Conservation (phyloP, 1,139 yeast genomes). For the Lodderomyces margitis region DNA sequence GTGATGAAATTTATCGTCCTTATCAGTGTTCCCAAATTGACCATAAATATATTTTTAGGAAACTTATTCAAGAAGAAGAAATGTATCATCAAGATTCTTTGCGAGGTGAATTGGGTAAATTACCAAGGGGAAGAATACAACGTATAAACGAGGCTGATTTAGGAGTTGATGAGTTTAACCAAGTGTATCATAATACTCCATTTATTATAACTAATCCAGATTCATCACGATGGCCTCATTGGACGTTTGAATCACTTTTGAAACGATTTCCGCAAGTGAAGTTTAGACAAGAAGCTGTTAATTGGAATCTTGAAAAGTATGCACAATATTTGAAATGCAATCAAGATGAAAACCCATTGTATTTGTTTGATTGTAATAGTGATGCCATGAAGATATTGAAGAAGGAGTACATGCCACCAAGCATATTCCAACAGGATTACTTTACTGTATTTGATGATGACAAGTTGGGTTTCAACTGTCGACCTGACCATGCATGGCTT, state of each 20-base stretch:
- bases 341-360: conserved; percentile 78
- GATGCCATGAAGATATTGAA: conserved; percentile 58
- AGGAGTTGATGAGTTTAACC: conserved; percentile 44
- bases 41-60: conserved; percentile 47
- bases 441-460: conserved; percentile 39
- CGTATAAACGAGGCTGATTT: conserved; percentile 46
- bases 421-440: conserved; percentile 50
- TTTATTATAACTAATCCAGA: conserved; percentile 55
- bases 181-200: conserved; percentile 53
- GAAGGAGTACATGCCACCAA: conserved; percentile 55
- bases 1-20: conserved; percentile 72
- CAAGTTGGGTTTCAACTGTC: conserved; percentile 35
- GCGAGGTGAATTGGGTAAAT: conserved; percentile 17
- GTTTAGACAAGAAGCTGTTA: conserved; percentile 83
- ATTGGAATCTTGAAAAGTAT: conserved; percentile 69
- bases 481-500: conserved; percentile 91
- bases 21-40: conserved; percentile 74
- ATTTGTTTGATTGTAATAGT: conserved; percentile 77
- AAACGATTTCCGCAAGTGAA: conserved; percentile 55
- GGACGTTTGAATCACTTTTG: conserved; percentile 55
- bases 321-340: conserved; percentile 59
- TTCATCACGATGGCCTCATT: conserved; percentile 58
- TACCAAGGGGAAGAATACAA: conserved; percentile 39
- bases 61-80: conserved; percentile 49
- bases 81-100: conserved; percentile 26